Conservation (phyloP, 2,329 filamentous ascomycete genomes). For the Claviceps africana region DNA sequence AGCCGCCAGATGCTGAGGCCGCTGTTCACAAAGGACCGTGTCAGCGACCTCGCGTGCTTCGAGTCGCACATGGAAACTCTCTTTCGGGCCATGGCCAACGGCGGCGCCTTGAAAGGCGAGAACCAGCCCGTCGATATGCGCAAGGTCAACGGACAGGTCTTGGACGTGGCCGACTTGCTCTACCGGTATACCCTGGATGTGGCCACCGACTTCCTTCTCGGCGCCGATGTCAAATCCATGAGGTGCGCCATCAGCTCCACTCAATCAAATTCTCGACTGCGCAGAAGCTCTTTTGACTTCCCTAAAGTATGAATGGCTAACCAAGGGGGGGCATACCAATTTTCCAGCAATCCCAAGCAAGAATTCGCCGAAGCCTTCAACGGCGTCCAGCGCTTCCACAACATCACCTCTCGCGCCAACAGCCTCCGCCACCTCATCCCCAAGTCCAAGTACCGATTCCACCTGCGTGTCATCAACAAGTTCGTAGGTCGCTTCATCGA, state of each 20-base stretch:
- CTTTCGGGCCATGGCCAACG: constrained; percentile 51
- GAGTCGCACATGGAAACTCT: constrained; percentile 64
- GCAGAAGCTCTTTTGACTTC: neutral
- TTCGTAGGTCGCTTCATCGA: constrained; percentile 64
- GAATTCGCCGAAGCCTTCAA: constrained; percentile 57
- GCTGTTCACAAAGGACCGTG: constrained; percentile 73
- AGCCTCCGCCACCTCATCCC: constrained; percentile 36
- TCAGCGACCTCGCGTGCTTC: constrained; percentile 69
- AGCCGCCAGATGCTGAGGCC: constrained; percentile 73
- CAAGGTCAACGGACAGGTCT: constrained; percentile 42
- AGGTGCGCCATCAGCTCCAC: constrained; percentile 21
- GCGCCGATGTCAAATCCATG: constrained; percentile 54
- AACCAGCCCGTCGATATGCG: constrained; percentile 49
- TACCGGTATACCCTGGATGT: constrained; percentile 78
- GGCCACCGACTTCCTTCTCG: constrained; percentile 75
- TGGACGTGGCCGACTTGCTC: constrained; percentile 65
- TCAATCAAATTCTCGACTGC: neutral
- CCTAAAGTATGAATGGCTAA: neutral
- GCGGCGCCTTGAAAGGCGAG: constrained; percentile 42
- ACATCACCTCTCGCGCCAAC: constrained; percentile 34
- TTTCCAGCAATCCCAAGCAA: constrained; percentile 29
- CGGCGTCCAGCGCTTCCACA: constrained; percentile 54
- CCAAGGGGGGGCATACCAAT: neutral
- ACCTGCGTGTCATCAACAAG: constrained; percentile 55
- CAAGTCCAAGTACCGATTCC: constrained; percentile 45